These are phyloP conservation scores for Clarireedia hainanense DNA, from an alignment of 2,329 filamentous ascomycete species.

Conservation along the genomic window DNA sequence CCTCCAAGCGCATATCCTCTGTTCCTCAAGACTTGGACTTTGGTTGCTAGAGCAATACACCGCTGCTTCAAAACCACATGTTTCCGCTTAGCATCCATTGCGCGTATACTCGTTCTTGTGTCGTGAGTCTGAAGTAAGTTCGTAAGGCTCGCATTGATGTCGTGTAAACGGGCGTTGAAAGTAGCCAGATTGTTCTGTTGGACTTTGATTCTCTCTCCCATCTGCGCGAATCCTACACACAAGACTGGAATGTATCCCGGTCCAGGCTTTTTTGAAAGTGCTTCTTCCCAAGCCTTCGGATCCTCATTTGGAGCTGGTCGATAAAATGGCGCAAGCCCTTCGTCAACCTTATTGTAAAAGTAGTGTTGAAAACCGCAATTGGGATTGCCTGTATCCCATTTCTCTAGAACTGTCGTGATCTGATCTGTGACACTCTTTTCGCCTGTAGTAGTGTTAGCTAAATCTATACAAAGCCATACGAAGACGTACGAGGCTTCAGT, in stretches of 20 bases:
- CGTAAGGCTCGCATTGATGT: constrained; percentile 68
- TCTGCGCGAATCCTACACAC: constrained; percentile 63
- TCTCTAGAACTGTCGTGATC: constrained; percentile 59
- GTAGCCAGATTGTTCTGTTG: constrained; percentile 62
- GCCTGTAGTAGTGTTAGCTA: constrained; percentile 33
- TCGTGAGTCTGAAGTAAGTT: constrained; percentile 70
- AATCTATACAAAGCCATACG: background rate
- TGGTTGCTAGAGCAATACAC: constrained; percentile 66
- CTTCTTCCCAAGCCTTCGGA: constrained; percentile 75
- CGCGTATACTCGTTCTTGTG: constrained; percentile 65
- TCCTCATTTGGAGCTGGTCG: constrained; percentile 63
- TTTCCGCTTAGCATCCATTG: constrained; percentile 62
- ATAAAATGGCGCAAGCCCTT: constrained; percentile 68
- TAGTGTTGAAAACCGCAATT: constrained; percentile 74
- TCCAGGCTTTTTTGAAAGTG: constrained; percentile 69
- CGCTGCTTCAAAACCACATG: constrained; percentile 67
- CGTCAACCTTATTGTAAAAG: constrained; percentile 80
- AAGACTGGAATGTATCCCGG: constrained; percentile 71
- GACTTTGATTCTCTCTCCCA: constrained; percentile 63
- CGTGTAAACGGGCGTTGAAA: constrained; percentile 66
- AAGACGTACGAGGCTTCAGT: constrained; percentile 23
- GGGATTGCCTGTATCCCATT: constrained; percentile 64
- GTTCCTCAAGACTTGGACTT: constrained; percentile 74
- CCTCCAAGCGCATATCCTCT: constrained; percentile 72
- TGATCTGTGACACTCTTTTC: constrained; percentile 71